Conservation (phyloP, 2,329 filamentous ascomycete species). For the Cercospora citrullina region DNA sequence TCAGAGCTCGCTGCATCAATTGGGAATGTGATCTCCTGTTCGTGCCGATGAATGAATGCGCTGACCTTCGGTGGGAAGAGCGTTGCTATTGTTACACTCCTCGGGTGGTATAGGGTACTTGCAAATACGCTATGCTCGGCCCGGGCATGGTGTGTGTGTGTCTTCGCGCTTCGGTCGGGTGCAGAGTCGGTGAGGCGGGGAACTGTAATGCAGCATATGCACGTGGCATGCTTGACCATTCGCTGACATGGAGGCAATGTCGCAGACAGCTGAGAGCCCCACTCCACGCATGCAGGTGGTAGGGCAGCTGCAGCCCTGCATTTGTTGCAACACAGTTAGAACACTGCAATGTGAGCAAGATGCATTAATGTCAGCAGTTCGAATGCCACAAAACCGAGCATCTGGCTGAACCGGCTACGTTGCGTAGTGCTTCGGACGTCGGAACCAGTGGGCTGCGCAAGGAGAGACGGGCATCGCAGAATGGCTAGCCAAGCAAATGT, state of each 20-base stretch:
- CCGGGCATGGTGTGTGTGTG: neutral
- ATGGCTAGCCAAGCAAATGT: neutral
- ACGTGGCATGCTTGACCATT: neutral
- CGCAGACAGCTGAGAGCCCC: neutral
- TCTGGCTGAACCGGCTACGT: neutral
- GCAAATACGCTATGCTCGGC: neutral
- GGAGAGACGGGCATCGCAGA: neutral
- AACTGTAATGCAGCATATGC: neutral
- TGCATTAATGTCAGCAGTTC: neutral
- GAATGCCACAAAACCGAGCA: neutral
- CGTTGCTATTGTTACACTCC: neutral
- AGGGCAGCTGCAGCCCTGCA: conserved; percentile 11
- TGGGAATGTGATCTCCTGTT: neutral
- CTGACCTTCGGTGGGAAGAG: neutral
- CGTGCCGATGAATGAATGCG: neutral
- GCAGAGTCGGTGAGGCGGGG: conserved; percentile 4
- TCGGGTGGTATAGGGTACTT: neutral
- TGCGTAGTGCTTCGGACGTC: neutral
- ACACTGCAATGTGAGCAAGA: neutral
- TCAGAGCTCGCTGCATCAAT: neutral
- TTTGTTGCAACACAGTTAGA: neutral
- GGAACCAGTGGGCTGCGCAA: neutral
- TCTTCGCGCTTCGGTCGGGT: neutral
- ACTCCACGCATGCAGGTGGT: neutral
- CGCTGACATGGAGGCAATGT: neutral